A percentile compares a stretch with the other conserved stretches of the same genome.
Conservation (phyloP, 805 yeast genomes). For the Maudiozyma saulgeensis region DNA sequence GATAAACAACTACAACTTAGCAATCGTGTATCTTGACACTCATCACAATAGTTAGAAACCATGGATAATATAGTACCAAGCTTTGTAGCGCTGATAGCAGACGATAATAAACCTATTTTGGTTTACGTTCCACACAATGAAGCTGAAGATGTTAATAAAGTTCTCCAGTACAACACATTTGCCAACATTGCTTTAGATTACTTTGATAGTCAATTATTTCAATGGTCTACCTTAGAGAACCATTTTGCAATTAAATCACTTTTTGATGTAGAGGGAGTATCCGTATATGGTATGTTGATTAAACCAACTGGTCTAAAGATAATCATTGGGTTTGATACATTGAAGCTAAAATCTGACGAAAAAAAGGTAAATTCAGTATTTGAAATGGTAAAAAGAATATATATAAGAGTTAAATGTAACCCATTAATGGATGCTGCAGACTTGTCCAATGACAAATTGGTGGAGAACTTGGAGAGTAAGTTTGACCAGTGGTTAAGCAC, state of each 20-base stretch:
- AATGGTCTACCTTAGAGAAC: conserved; percentile 14
- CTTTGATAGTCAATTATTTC: conserved; percentile 22
- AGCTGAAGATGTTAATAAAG: conserved; percentile 13
- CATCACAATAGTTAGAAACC: background rate
- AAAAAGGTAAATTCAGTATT: conserved; percentile 12
- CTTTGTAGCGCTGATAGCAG: conserved; percentile 22
- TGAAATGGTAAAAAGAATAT: conserved; percentile 17
- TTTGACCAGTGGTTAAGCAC: conserved; percentile 6
- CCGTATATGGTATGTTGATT: conserved; percentile 24
- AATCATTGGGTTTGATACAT: conserved; percentile 19
- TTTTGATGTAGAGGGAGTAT: conserved; percentile 23
- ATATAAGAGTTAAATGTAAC: conserved; percentile 19
- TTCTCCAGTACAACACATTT: conserved; percentile 23
- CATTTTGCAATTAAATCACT: conserved; percentile 14
- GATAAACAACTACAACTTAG: too few species aligned
- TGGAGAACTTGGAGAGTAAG: conserved; percentile 10
- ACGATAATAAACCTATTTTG: conserved; percentile 19
- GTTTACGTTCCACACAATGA: conserved; percentile 15
- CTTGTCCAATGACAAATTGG: conserved; percentile 8
- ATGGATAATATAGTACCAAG: conserved; percentile 4
- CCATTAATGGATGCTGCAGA: conserved; percentile 15
- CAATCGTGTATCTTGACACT: background rate
- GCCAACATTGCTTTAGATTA: conserved; percentile 28
- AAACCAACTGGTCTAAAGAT: conserved; percentile 25
- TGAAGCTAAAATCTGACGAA: conserved; percentile 5